Conservation (phyloP, 75 land plant species). For the Pseudotsuga menziesii region DNA sequence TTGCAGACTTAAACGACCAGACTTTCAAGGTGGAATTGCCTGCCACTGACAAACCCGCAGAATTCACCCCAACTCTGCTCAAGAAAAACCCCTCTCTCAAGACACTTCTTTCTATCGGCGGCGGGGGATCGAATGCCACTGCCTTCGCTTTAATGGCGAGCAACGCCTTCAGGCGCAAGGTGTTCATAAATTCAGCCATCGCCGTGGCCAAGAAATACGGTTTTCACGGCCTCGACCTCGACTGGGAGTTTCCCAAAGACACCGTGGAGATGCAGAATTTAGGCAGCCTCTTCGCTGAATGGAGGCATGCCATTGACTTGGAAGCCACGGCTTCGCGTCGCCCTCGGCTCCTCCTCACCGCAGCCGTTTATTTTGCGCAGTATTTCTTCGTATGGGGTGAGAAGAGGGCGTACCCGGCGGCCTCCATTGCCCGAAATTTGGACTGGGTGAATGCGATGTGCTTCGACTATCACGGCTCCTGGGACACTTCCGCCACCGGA, state of each 20-base stretch:
- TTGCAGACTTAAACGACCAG: conserved; percentile 17
- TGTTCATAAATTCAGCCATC: conserved; percentile 44
- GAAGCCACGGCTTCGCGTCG: conserved; percentile 21
- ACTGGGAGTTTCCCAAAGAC: conserved; percentile 61
- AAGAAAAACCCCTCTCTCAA: conserved; percentile 30
- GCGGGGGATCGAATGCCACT: conserved; percentile 14
- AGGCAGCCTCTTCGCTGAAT: conserved; percentile 35
- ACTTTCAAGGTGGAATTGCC: conserved; percentile 17
- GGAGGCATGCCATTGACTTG: conserved; percentile 27
- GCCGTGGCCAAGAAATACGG: conserved; percentile 38
- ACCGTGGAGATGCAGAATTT: conserved; percentile 41
- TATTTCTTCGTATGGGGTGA: not conserved
- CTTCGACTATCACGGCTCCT: conserved; percentile 52
- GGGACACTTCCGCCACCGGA: conserved; percentile 50
- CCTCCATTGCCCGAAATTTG: conserved; percentile 27
- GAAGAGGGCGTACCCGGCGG: conserved; percentile 31
- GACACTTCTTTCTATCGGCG: conserved; percentile 67
- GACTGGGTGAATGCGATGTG: conserved; percentile 59
- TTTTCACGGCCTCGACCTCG: conserved; percentile 72
- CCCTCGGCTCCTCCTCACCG: conserved; percentile 36
- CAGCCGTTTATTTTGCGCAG: conserved; percentile 47
- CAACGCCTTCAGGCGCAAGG: not conserved
- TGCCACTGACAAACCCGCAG: not conserved
- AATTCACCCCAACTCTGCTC: conserved; percentile 41
- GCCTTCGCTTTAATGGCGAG: conserved; percentile 43